Conservation (phyloP, 169 alveolate species). For the Eimeria nieschulzi region DNA sequence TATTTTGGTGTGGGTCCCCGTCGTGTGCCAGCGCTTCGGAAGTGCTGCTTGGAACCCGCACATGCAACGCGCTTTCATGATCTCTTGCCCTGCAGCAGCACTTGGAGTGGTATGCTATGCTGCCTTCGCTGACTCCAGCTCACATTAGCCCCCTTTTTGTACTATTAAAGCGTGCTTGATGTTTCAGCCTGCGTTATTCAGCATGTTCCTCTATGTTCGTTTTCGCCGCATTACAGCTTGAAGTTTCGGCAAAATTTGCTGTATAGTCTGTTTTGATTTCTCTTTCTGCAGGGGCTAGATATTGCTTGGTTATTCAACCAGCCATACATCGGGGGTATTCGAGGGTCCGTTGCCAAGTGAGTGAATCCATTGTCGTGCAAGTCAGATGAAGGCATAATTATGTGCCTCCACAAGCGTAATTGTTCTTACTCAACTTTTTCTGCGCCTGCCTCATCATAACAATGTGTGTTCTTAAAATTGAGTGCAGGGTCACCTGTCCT, state of each 20-base stretch:
- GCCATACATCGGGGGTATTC: constrained; percentile 54
- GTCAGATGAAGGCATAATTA: no score
- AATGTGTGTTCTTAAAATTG: not conserved
- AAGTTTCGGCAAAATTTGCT: no score
- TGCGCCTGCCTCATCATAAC: no score
- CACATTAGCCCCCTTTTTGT: not conserved
- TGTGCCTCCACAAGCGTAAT: no score
- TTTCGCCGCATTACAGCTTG: no score
- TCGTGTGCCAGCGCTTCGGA: constrained; percentile 52
- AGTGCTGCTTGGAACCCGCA: constrained; percentile 54
- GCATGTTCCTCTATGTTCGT: no score
- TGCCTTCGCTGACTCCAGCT: not conserved
- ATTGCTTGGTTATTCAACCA: constrained; percentile 53
- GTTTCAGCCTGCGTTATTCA: no score
- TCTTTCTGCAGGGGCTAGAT: constrained; percentile 30
- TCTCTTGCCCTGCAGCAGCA: constrained; percentile 57
- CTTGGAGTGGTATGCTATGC: constrained; percentile 60
- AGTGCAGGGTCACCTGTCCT: not conserved
- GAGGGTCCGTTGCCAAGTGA: constrained; percentile 9
- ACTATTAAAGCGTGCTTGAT: no score
- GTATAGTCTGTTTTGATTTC: not conserved
- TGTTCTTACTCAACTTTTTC: no score
- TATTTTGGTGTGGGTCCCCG: constrained; percentile 32
- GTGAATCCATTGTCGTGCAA: not conserved
- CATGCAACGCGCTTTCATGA: constrained; percentile 41